These are phyloP conservation scores for Plasmopara muralis DNA, from an alignment of 352 stramenopile species.

Conservation along the genomic window DNA sequence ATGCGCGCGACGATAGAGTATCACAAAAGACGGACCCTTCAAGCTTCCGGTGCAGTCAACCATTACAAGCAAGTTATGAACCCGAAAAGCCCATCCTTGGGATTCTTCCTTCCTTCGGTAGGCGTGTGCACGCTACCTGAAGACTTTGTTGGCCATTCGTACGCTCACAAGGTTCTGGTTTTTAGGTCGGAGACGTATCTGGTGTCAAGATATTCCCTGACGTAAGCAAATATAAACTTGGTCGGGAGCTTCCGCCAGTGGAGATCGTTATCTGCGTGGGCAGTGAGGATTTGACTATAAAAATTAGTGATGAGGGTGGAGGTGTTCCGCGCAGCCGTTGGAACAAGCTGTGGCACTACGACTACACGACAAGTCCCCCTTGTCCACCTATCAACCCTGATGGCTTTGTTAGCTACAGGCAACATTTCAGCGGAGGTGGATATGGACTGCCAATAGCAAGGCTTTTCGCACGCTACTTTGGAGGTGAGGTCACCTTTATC, in stretches of 20 bases:
- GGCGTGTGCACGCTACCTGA: neutral
- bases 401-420: slow-evolving; percentile 67
- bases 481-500: slow-evolving; percentile 97
- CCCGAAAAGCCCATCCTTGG: slow-evolving; percentile 47
- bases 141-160: neutral
- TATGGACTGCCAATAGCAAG: slow-evolving; percentile 91
- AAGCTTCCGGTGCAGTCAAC: slow-evolving; percentile 35
- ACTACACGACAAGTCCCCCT: slow-evolving; percentile 95
- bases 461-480: slow-evolving; percentile 98
- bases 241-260: slow-evolving; percentile 83
- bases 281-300: slow-evolving; percentile 94
- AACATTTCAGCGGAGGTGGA: slow-evolving; percentile 91
- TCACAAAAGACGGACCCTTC: slow-evolving; percentile 71
- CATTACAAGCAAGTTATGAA: slow-evolving; percentile 66
- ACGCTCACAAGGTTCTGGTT: neutral
- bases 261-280: slow-evolving; percentile 98
- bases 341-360: slow-evolving; percentile 96
- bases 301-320: slow-evolving; percentile 97
- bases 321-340: slow-evolving; percentile 96
- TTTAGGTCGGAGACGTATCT: slow-evolving; percentile 41
- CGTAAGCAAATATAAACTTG: slow-evolving; percentile 55
- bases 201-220: slow-evolving; percentile 76
- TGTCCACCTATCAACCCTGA: slow-evolving; percentile 49
- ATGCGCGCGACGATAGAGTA: slow-evolving; percentile 97
- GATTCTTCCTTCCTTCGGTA: slow-evolving; percentile 70